phyloP scores from a whole-genome alignment of 75 land plant genomes.

The Pinus taeda region DNA sequence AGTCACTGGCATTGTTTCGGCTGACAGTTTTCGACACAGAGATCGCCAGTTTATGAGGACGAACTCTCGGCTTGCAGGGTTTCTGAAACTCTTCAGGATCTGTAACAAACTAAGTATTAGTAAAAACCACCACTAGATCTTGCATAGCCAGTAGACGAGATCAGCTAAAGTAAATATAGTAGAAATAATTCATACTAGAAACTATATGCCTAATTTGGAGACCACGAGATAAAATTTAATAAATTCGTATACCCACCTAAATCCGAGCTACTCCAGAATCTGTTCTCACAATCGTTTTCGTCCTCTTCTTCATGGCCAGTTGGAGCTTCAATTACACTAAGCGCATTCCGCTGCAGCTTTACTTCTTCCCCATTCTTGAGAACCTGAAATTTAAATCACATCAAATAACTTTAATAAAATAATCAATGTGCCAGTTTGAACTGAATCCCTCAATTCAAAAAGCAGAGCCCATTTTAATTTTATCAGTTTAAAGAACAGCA shows the following conservation, averaged over 20 bases:
- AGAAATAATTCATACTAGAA: no score
- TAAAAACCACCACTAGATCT: background rate
- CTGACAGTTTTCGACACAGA: conserved; percentile 26
- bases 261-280: conserved; percentile 43
- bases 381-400: conserved; percentile 41
- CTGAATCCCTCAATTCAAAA: background rate
- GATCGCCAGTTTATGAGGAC: conserved; percentile 34
- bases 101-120: background rate
- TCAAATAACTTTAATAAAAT: no score
- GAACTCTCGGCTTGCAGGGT: conserved; percentile 45
- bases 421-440: background rate
- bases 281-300: conserved; percentile 58
- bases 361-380: conserved; percentile 96
- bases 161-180: background rate
- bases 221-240: background rate
- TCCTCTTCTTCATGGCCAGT: conserved; percentile 88
- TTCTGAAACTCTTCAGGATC: conserved; percentile 29
- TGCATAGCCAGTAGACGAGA: background rate
- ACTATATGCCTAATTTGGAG: background rate
- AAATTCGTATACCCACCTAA: background rate
- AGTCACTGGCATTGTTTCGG: conserved; percentile 23
- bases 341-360: conserved; percentile 93
- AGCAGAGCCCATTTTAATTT: background rate
- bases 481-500: background rate
- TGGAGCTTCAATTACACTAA: conserved; percentile 91